A percentile compares a stretch with the other conserved stretches of the same genome.
Evolutionary conservation across 805 yeast species (phyloP).

Genomic region (Metschnikowia noctiluminum): DNA sequence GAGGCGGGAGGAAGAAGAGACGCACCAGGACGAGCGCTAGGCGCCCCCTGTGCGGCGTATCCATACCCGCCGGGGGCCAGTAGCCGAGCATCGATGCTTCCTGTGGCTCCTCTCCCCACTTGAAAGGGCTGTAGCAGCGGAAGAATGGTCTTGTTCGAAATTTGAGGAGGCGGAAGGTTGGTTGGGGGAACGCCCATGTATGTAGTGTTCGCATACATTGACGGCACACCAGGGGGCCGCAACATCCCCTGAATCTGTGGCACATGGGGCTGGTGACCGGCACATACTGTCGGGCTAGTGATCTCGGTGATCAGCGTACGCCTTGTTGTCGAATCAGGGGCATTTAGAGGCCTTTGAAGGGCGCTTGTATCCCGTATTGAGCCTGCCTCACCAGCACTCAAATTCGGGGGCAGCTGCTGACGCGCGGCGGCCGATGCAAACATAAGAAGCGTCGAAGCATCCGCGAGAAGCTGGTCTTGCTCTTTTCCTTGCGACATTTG

Average conservation of each 20-base stretch:
- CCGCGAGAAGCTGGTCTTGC: conserved; percentile 47
- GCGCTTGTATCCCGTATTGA: background rate
- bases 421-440: conserved; percentile 55
- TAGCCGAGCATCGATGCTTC: background rate
- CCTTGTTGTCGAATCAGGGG: background rate
- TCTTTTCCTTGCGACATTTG: conserved; percentile 20
- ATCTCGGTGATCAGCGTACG: too few species aligned
- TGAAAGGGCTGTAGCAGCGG: conserved; percentile 4
- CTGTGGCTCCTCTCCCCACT: background rate
- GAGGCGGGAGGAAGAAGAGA: conserved; percentile 1
- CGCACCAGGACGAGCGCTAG: background rate
- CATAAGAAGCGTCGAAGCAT: conserved; percentile 60
- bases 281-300: too few species aligned
- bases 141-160: background rate
- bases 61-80: conserved; percentile 1
- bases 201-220: background rate
- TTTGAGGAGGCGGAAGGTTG: conserved; percentile 2
- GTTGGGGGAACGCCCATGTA: background rate
- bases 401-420: conserved; percentile 25
- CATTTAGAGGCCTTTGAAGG: background rate
- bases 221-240: background rate
- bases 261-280: background rate
- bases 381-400: background rate
- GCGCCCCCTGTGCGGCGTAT: conserved; percentile 1
- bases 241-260: background rate